Evolutionary conservation across 352 stramenopile genomes (phyloP).

Genomic region (Globisporangium lucens): DNA sequence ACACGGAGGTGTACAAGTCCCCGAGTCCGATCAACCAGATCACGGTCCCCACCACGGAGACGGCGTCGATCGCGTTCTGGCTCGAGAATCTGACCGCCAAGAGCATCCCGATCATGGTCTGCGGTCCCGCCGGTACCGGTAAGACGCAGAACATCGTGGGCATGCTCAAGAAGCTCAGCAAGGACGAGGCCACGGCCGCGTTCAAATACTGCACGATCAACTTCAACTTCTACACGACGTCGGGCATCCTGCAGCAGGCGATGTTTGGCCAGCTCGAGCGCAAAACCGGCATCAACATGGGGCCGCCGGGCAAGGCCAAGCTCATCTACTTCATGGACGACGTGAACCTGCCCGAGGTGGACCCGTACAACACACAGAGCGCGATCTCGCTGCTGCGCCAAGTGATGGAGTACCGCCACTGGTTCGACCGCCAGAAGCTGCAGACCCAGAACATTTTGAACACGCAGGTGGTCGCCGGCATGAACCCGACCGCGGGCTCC

Average conservation of each 20-base stretch:
- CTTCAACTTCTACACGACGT: slow-evolving; percentile 98
- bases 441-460: slow-evolving; percentile 93
- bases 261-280: slow-evolving; percentile 94
- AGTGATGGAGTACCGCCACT: slow-evolving; percentile 95
- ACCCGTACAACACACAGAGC: slow-evolving; percentile 95
- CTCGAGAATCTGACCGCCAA: slow-evolving; percentile 92
- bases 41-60: slow-evolving; percentile 94
- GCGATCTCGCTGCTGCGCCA: slow-evolving; percentile 93
- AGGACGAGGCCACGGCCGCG: slow-evolving; percentile 75
- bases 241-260: slow-evolving; percentile 88
- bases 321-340: slow-evolving; percentile 98
- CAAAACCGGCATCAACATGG: slow-evolving; percentile 93
- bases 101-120: slow-evolving; percentile 92
- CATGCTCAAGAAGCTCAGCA: slow-evolving; percentile 93
- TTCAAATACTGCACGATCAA: slow-evolving; percentile 93
- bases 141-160: slow-evolving; percentile 95
- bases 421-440: slow-evolving; percentile 92
- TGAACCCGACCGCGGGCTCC: slow-evolving; percentile 95
- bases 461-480: slow-evolving; percentile 93
- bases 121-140: slow-evolving; percentile 90
- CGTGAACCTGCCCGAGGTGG: slow-evolving; percentile 94
- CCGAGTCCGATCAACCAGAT: slow-evolving; percentile 88
- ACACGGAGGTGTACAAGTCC: slow-evolving; percentile 85
- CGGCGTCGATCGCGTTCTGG: slow-evolving; percentile 94
- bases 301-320: slow-evolving; percentile 89